Conservation (phyloP, 768 basidiomycete species). For the Suillus brevipes region DNA sequence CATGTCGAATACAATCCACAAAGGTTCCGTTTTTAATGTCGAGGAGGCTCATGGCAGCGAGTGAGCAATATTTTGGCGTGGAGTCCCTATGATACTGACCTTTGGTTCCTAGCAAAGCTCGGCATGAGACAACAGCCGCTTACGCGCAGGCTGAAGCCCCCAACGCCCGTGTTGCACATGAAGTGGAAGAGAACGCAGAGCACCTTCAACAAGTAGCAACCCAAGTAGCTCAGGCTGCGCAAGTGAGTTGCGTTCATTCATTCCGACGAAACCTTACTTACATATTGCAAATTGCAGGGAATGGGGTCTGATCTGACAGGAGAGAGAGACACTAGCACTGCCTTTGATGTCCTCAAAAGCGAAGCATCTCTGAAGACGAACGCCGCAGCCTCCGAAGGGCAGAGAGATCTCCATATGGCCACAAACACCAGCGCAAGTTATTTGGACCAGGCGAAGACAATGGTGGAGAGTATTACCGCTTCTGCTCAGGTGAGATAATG, state of each 20-base stretch:
- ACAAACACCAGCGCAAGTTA: slow-evolving; percentile 49
- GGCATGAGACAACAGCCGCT: slow-evolving; percentile 56
- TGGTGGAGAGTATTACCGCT: slow-evolving; percentile 43
- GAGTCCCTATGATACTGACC: neutral
- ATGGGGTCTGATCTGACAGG: slow-evolving; percentile 35
- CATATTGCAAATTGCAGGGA: slow-evolving; percentile 25
- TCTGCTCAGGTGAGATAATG: slow-evolving; percentile 44
- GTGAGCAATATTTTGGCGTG: slow-evolving; percentile 23
- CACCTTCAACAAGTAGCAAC: slow-evolving; percentile 46
- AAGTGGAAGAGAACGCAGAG: slow-evolving; percentile 50
- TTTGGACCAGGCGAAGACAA: slow-evolving; percentile 53
- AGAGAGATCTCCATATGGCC: slow-evolving; percentile 46
- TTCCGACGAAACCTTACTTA: neutral
- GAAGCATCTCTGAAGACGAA: slow-evolving; percentile 45
- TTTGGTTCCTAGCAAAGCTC: slow-evolving; percentile 27
- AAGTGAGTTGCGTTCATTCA: slow-evolving; percentile 37
- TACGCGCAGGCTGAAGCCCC: slow-evolving; percentile 51
- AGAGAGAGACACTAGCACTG: slow-evolving; percentile 27
- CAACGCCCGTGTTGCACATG: slow-evolving; percentile 37
- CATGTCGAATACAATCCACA: slow-evolving; percentile 13
- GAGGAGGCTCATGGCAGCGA: slow-evolving; percentile 35
- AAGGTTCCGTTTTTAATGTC: slow-evolving; percentile 37
- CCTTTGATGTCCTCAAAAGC: slow-evolving; percentile 37
- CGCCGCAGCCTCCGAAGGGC: slow-evolving; percentile 57
- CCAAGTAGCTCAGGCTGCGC: slow-evolving; percentile 53